Base-by-base conservation (phyloP, 805 yeast species). In the Kluyveromyces siamensis region DNA sequence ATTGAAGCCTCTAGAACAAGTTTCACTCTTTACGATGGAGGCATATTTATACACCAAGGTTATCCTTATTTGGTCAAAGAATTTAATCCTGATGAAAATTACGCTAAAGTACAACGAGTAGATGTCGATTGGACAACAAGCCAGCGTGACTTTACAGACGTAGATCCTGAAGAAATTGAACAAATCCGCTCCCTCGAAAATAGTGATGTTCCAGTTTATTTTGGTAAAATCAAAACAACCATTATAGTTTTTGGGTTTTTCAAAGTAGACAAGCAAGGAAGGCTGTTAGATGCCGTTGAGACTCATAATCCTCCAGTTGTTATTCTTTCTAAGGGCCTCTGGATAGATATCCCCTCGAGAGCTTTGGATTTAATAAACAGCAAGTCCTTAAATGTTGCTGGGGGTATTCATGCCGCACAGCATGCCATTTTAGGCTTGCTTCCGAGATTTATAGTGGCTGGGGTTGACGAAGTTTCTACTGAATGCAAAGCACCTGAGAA, bases 401-500 rank as follows among this genome's bases (percentile, higher is more conserved):
- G 87, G 6, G 95, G 93, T 0, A 87, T 93, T n/a, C 99, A 93
- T 68, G 97, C 95, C 1, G 95, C 96, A 0, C 91, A 89, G 55
- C 99, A 93, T 70, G 88, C 88, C 0, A 69, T 93, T 1, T 82
- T 93, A 76, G 82, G 86, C 43, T 74, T 87, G 50, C 62, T 90
- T 27, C 95, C 97, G 0, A 64, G 83, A 27, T 82, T 79, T 50
- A 80, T 89, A 5, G 79, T 81, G 11, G 81, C 87, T 16, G 86
- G 87, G 0, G 75, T 78, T 4, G 84, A 81, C 54, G 99, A 93
- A 56, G 74, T 93, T 13, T 78, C 77, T 41, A 87, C 98, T 0
- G 99, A 93, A 65, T 93, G 99, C 66, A 93, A 93, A 59, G 97
- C 98, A 0, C 97, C 99, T 0, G 96, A 89, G 55, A 93, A 93